Base-by-base conservation (phyloP, 306 rosid species). In the Corylus americana region DNA sequence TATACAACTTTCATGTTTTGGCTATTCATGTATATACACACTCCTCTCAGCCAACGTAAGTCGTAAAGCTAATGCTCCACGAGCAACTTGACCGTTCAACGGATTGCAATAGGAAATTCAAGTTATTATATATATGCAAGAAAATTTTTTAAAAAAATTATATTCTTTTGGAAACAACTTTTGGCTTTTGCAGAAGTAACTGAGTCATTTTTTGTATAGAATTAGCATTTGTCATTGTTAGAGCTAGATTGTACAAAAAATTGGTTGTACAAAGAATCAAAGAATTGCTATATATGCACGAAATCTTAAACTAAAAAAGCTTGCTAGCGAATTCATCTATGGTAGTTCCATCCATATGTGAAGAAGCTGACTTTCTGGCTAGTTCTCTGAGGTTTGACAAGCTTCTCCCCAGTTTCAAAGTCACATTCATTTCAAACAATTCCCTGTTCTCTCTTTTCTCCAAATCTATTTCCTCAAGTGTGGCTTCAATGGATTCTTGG, bases 341-440 rank as follows among this genome's bases (percentile, higher is more conserved):
- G 8, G 82, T 55, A 14, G 78, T 70, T 61, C 94, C 92, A 48
- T 86, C 78, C 50, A 50, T 27, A 0, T 90, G 78, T 55, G 29
- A 81, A 0, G 88, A 74, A 42, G 83, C 83, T 0, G 94, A 89
- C 70, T 90, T 90, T 9, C 76, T 71, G 0, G 92, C 90, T 71
- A 92, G 85, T 75, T 82, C 78, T 59, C 87, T 87, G 2, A 92
- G 62, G 45, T 90, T 82, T 0, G 92, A 82, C 11, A 89, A 79
- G 82, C 88, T 90, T 82, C 97, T 90, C 29, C 97, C 97, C 77
- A 92, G 74, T 45, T 81, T 37, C 80, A 90, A 76, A n/a, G 97
- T 95, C 74, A 88, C 82, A 63, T 87, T 90, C 92, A 85, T 82
- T 70, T 90, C 87, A 50, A 89, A 83, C 0, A 89, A 3, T 12